Conservation (phyloP, 768 basidiomycete species). For the Tylopilus sp. region DNA sequence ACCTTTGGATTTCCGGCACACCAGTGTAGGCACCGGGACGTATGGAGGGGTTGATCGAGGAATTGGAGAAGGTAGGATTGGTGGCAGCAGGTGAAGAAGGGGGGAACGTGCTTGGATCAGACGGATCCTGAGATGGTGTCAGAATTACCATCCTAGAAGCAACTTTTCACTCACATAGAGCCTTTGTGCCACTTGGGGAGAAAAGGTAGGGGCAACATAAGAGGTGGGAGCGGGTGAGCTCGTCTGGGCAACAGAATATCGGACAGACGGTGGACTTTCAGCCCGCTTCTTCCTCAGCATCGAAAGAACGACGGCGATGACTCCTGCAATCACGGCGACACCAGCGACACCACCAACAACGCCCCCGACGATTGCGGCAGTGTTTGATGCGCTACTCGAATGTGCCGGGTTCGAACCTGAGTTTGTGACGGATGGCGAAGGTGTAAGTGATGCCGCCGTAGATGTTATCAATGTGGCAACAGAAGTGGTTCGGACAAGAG, state of each 20-base stretch:
- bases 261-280: slow-evolving; percentile 13
- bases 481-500: slow-evolving; percentile 20
- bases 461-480: too few species aligned
- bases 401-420: too few species aligned
- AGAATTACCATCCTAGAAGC: neutral
- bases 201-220: slow-evolving; percentile 12
- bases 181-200: slow-evolving; percentile 19
- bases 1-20: too few species aligned
- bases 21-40: slow-evolving; percentile 9
- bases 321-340: slow-evolving; percentile 36
- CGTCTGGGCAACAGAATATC: neutral
- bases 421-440: too few species aligned
- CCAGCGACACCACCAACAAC: neutral
- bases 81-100: slow-evolving; percentile 25
- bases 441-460: too few species aligned
- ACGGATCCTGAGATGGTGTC: slow-evolving; percentile 28
- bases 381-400: too few species aligned
- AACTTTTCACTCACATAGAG: slow-evolving; percentile 27
- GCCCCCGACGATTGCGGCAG: too few species aligned
- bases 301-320: slow-evolving; percentile 38
- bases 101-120: slow-evolving; percentile 35
- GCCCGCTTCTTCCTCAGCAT: slow-evolving; percentile 26
- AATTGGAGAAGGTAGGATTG: slow-evolving; percentile 5
- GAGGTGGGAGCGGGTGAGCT: neutral
- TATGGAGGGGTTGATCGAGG: neutral